phyloP scores from a whole-genome alignment of 805 yeast genomes.

The Lachancea dasiensis region DNA sequence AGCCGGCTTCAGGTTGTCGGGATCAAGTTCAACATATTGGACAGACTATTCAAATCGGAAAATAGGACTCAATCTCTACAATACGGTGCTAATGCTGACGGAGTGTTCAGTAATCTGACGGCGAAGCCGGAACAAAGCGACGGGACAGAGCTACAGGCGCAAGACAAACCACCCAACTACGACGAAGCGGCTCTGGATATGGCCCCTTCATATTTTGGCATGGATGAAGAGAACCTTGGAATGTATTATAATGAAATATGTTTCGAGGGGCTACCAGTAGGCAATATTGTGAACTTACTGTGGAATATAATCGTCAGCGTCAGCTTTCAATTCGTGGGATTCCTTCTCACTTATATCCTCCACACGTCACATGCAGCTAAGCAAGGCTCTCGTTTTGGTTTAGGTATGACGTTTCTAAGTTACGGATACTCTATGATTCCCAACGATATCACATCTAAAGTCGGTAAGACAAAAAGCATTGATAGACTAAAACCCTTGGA shows the following conservation, averaged over 20 bases:
- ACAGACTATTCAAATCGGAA: slow-evolving; percentile 30
- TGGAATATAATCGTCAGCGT: slow-evolving; percentile 88
- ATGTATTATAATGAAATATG: slow-evolving; percentile 77
- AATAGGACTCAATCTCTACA: slow-evolving; percentile 12
- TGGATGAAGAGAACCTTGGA: slow-evolving; percentile 58
- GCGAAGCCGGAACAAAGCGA: slow-evolving; percentile 70
- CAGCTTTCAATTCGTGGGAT: slow-evolving; percentile 93
- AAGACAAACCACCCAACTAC: slow-evolving; percentile 75
- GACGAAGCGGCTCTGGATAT: slow-evolving; percentile 94
- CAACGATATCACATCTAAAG: slow-evolving; percentile 31
- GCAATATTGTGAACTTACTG: slow-evolving; percentile 75
- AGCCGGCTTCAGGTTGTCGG: slow-evolving; percentile 23
- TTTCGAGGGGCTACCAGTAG: slow-evolving; percentile 94
- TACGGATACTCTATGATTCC: slow-evolving; percentile 59
- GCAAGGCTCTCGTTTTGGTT: slow-evolving; percentile 88
- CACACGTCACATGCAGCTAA: slow-evolving; percentile 98
- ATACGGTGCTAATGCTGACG: slow-evolving; percentile 47
- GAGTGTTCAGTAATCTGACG: slow-evolving; percentile 85
- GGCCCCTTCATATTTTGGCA: slow-evolving; percentile 95
- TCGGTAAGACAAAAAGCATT: slow-evolving; percentile 26
- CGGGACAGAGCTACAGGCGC: slow-evolving; percentile 21
- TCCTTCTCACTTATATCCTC: slow-evolving; percentile 77
- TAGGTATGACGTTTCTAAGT: slow-evolving; percentile 76
- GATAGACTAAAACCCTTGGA: slow-evolving; percentile 47
- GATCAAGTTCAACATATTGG: slow-evolving; percentile 36